Conservation (phyloP, 495 filamentous ascomycete species). For the Aspergillus homomorphus region DNA sequence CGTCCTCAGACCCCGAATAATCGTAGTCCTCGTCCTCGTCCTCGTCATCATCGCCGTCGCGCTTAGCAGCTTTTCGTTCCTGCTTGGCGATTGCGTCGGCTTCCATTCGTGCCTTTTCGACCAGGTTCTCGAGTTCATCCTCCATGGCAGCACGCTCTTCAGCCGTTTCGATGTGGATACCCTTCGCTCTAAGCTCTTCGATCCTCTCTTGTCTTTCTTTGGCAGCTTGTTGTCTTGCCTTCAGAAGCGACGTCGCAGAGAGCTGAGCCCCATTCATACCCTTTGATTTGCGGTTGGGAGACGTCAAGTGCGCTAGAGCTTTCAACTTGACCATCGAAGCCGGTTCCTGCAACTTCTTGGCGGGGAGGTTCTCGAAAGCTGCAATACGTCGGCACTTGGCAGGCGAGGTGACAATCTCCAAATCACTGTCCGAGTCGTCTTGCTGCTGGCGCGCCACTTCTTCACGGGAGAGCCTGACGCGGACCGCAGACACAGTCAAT, state of each 20-base stretch:
- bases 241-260: conserved; percentile 60
- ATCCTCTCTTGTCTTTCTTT: conserved; percentile 75
- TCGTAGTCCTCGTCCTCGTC: conserved; percentile 37
- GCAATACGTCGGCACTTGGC: conserved; percentile 44
- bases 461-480: conserved; percentile 38
- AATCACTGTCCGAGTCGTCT: conserved; percentile 63
- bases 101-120: conserved; percentile 79
- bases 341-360: conserved; percentile 55
- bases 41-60: conserved; percentile 56
- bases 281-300: conserved; percentile 48
- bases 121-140: conserved; percentile 78
- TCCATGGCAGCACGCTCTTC: conserved; percentile 81
- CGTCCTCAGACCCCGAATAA: conserved; percentile 56
- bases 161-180: conserved; percentile 76
- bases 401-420: conserved; percentile 56
- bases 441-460: conserved; percentile 38
- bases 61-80: conserved; percentile 69
- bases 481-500: conserved; percentile 31
- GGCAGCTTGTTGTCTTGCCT: conserved; percentile 76
- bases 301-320: conserved; percentile 71
- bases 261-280: conserved; percentile 69
- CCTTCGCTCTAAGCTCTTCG: conserved; percentile 70
- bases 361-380: conserved; percentile 68
- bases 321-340: conserved; percentile 65
- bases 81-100: conserved; percentile 72